A percentile compares a stretch with the other conserved stretches of the same genome.
phyloP scores from a whole-genome alignment of 2,329 filamentous ascomycete species.

The Epicoccum sorghinum region DNA sequence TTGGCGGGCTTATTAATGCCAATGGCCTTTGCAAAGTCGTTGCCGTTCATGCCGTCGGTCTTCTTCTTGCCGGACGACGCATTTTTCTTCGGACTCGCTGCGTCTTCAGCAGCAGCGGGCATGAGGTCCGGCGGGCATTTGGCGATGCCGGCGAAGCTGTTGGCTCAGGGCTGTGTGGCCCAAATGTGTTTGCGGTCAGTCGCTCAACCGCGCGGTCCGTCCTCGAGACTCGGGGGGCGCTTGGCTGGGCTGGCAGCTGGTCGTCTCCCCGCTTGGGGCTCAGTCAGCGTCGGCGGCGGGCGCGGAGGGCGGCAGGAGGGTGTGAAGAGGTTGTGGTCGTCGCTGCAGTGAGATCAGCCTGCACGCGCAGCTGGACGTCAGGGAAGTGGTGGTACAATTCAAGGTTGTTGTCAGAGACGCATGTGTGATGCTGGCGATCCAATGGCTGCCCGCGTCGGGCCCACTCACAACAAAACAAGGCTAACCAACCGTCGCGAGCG shows the following conservation, averaged over 20 bases:
- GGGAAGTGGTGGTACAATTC: constrained; percentile 7
- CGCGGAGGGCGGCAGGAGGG: not conserved
- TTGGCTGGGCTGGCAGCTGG: not conserved
- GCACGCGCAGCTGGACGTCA: not conserved
- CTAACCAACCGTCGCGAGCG: not conserved
- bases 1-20: constrained; percentile 53
- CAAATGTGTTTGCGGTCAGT: not conserved
- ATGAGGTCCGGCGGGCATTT: constrained; percentile 32
- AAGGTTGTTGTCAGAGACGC: constrained; percentile 4
- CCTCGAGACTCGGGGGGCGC: not conserved
- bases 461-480: constrained; percentile 10
- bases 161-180: not conserved
- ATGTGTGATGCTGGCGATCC: constrained; percentile 12
- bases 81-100: constrained; percentile 34
- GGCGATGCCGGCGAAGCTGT: constrained; percentile 3
- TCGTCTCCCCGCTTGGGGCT: constrained; percentile 13
- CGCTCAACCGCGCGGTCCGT: not conserved
- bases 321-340: not conserved
- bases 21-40: constrained; percentile 49
- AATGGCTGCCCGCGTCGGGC: constrained; percentile 2
- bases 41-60: constrained; percentile 39
- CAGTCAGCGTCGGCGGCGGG: constrained; percentile 7
- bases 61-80: constrained; percentile 38
- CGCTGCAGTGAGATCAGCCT: not conserved
- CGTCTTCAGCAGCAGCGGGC: constrained; percentile 28